Evolutionary conservation across 1,139 yeast species (phyloP).

Genomic region (Candida smagusa): DNA sequence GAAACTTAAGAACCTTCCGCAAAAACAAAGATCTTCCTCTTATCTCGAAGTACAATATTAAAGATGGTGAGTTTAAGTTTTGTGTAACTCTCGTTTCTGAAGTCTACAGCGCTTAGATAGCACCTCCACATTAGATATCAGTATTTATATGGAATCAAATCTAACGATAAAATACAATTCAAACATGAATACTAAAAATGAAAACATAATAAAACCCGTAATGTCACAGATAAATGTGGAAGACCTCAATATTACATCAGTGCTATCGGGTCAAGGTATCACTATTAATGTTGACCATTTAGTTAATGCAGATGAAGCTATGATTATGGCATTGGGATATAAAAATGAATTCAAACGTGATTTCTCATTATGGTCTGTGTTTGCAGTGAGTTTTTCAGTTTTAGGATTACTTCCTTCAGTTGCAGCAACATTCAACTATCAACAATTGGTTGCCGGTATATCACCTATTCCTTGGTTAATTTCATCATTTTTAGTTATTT

Average conservation of each 20-base stretch:
- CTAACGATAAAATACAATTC: neutral
- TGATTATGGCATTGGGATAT: constrained; percentile 64
- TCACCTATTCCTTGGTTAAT: constrained; percentile 55
- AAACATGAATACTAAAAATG: neutral
- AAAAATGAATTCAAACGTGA: constrained; percentile 74
- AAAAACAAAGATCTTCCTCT: no score
- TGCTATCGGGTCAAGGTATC: constrained; percentile 37
- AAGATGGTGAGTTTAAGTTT: no score
- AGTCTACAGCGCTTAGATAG: neutral
- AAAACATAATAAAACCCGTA: constrained; percentile 22
- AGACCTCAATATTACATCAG: constrained; percentile 34
- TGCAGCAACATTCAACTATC: constrained; percentile 55
- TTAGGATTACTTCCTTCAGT: constrained; percentile 71
- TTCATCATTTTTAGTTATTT: constrained; percentile 47
- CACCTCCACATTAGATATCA: neutral
- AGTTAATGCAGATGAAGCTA: constrained; percentile 51
- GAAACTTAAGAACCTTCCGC: no score
- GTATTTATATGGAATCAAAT: neutral
- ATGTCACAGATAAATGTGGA: constrained; percentile 40
- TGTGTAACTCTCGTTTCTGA: no score
- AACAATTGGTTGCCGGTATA: constrained; percentile 50
- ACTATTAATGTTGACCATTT: constrained; percentile 46
- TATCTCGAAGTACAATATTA: no score
- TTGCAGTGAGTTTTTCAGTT: constrained; percentile 73
- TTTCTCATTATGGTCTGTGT: constrained; percentile 56